These are phyloP conservation scores for Mortierella polycephala DNA, from an alignment of 371 early-diverging fungal genomes.

Conservation along the genomic window DNA sequence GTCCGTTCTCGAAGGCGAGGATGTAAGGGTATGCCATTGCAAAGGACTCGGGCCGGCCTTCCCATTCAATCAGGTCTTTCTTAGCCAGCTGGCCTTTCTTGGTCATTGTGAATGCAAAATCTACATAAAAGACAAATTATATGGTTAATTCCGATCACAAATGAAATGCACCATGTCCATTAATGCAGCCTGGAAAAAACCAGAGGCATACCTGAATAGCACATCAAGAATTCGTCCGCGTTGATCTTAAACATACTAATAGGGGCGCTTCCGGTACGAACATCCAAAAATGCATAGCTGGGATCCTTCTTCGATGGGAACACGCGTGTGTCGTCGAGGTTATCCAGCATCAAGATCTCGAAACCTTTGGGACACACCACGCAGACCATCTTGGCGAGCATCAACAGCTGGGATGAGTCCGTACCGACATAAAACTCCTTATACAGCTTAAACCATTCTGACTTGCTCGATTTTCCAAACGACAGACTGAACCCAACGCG, in stretches of 20 bases:
- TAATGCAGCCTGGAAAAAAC: background rate
- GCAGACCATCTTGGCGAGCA: conserved; percentile 82
- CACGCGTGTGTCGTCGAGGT: conserved; percentile 75
- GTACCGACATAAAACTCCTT: conserved; percentile 85
- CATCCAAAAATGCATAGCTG: conserved; percentile 78
- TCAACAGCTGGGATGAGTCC: conserved; percentile 83
- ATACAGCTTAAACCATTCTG: conserved; percentile 52
- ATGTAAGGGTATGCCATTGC: conserved; percentile 74
- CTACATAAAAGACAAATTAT: conserved; percentile 7
- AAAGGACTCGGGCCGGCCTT: conserved; percentile 49
- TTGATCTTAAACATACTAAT: conserved; percentile 85
- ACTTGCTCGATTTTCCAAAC: conserved; percentile 40
- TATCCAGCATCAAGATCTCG: conserved; percentile 89
- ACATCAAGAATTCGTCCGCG: conserved; percentile 83
- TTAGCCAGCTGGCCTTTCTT: conserved; percentile 46
- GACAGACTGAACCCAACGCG: conserved; percentile 44
- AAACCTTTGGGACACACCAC: conserved; percentile 92
- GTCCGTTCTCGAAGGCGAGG: conserved; percentile 84
- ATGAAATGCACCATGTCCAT: background rate
- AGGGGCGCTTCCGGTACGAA: conserved; percentile 71
- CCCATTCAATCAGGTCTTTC: conserved; percentile 48
- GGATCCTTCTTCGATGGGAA: conserved; percentile 66
- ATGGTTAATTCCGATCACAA: background rate
- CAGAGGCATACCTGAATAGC: conserved; percentile 77
- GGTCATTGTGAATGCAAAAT: conserved; percentile 53